Evolutionary conservation across 169 alveolate species (phyloP).

Genomic region (Nephromyces sp.): DNA sequence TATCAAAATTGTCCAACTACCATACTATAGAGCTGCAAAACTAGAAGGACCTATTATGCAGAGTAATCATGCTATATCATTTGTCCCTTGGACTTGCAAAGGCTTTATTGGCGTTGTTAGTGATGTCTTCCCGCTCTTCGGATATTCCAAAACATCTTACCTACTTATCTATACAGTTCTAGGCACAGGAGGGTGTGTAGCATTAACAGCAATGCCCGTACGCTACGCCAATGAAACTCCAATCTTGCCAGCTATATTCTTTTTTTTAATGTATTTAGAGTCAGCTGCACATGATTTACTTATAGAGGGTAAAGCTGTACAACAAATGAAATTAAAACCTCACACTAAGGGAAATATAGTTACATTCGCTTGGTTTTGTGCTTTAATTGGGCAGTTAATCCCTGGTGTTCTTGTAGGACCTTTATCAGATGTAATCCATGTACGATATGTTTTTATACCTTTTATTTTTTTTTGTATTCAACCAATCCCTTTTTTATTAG

Average conservation of each 20-base stretch:
- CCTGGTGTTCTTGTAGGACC: slow-evolving; percentile 35
- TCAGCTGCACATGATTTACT: too few relatives aligned
- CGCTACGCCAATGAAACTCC: slow-evolving; percentile 7
- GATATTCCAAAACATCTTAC: slow-evolving; percentile 25
- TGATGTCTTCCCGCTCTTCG: slow-evolving; percentile 19
- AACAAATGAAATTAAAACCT: slow-evolving; percentile 29
- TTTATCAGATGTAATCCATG: slow-evolving; percentile 13
- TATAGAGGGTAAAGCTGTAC: slow-evolving; percentile 21
- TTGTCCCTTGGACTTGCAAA: slow-evolving; percentile 31
- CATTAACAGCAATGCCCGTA: slow-evolving; percentile 1
- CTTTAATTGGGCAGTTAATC: slow-evolving; percentile 15
- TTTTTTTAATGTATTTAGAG: too few relatives aligned
- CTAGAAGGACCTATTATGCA: too few relatives aligned
- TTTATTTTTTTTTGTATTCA: slow-evolving; percentile 18
- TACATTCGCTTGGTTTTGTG: slow-evolving; percentile 26
- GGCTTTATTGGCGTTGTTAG: slow-evolving; percentile 21
- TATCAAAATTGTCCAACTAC: too few relatives aligned
- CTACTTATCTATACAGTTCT: slow-evolving; percentile 11
- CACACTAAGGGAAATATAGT: slow-evolving; percentile 23
- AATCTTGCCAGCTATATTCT: too few relatives aligned
- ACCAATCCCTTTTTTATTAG: slow-evolving; percentile 14
- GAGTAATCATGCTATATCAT: slow-evolving; percentile 27
- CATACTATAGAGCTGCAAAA: too few relatives aligned
- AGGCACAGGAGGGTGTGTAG: slow-evolving; percentile 19
- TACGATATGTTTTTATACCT: slow-evolving; percentile 15